Base-by-base conservation (phyloP, 2,329 filamentous ascomycete species). In the Tolypocladium nubicola region DNA sequence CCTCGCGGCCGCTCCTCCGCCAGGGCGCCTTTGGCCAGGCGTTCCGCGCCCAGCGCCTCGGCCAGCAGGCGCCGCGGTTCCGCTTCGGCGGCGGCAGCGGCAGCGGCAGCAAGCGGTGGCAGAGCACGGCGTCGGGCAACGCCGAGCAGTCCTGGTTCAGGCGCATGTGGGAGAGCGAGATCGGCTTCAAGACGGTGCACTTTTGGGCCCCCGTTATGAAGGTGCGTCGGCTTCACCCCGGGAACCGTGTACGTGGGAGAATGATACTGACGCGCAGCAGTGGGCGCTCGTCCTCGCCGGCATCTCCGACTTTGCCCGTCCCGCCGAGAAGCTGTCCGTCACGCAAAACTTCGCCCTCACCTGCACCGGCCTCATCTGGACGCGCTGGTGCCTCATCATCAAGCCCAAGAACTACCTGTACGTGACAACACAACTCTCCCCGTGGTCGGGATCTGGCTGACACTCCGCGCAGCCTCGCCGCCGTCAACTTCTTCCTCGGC, bases 171-270 rank as follows among this genome's bases (percentile, higher is more conserved):
- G 84, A 90, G 73, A 90, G 87, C 73, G 88, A 89, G 61, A 75
- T 92, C 62, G 89, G 89, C 55, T 66, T 92, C 66, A 91, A 91
- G 86, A 99, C 94, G 61, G 94, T 99, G 67, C 94, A 99, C 76
- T 99, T 99, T 78, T 99, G 94, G 90, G 92, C 93, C 50, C 93
- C 93, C 58, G 86, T 97, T 64, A 96, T 97, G 91, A 97, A 82
- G 75, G 75, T 77, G 66, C 62, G 71, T 67, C 40, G 13, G 30
- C 30, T 30, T 30, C 26, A 30, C 26, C 26, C 26, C 26, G 26
- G 26, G 26, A 30, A 6, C 26, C 26, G 26, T 30, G 26, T 30
- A 6, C 26, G 6, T 30, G 26, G 9, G 16, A 1, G 37, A 39
- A 11, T 52, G 35, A n/a, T 19, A 38, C 62, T 66, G 57, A 63